These are phyloP conservation scores for Ophiognomonia clavigignenti-juglandacearum DNA, from an alignment of 2,329 filamentous ascomycete genomes.

Conservation along the genomic window DNA sequence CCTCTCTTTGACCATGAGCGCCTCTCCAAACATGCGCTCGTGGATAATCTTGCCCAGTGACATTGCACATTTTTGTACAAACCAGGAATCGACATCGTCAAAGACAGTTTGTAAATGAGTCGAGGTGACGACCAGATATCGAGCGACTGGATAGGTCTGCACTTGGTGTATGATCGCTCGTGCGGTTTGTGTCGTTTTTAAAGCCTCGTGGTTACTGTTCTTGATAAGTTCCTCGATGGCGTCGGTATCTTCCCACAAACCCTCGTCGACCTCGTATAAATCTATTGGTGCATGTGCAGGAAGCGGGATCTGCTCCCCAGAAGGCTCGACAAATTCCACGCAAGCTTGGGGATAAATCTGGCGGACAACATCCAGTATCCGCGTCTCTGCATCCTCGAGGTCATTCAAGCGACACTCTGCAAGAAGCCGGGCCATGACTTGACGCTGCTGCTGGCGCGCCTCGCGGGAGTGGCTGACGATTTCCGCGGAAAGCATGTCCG, in stretches of 20 bases:
- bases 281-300: constrained; percentile 19
- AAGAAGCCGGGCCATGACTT: constrained; percentile 31
- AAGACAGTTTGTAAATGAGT: constrained; percentile 38
- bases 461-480: constrained; percentile 31
- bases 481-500: constrained; percentile 33
- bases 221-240: constrained; percentile 34
- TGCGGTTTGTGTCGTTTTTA: constrained; percentile 18
- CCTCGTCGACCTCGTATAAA: constrained; percentile 27
- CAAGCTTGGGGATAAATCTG: background rate
- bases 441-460: constrained; percentile 34
- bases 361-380: constrained; percentile 11
- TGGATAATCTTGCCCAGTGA: constrained; percentile 34
- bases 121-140: constrained; percentile 33
- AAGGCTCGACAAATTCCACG: background rate
- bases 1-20: constrained; percentile 35
- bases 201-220: constrained; percentile 26
- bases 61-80: constrained; percentile 34
- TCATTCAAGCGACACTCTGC: constrained; percentile 12
- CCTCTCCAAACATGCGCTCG: constrained; percentile 32
- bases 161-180: constrained; percentile 33
- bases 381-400: background rate
- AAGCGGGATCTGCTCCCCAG: background rate
- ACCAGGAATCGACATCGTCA: constrained; percentile 42
- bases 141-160: constrained; percentile 25
- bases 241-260: constrained; percentile 38